Conservation (phyloP, 768 basidiomycete species). For the Boletales sp. region DNA sequence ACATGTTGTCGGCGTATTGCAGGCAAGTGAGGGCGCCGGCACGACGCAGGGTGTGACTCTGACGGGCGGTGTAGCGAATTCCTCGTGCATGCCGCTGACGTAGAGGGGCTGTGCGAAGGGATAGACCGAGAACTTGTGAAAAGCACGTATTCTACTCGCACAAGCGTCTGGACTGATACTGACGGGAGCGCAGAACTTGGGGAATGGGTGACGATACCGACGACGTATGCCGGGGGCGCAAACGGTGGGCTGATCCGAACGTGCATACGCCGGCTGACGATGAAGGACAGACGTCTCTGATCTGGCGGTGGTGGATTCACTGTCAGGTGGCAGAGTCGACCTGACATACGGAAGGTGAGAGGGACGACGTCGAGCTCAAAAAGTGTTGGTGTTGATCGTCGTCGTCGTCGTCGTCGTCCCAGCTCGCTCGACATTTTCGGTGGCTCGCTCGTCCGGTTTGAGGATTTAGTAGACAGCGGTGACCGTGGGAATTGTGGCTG, state of each 20-base stretch:
- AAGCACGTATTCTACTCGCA: slow-evolving; percentile 45
- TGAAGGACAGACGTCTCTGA: slow-evolving; percentile 65
- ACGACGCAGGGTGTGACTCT: slow-evolving; percentile 12
- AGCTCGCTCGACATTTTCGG: slow-evolving; percentile 73
- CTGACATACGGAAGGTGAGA: slow-evolving; percentile 38
- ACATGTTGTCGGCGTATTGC: slow-evolving; percentile 75
- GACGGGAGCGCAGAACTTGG: slow-evolving; percentile 72
- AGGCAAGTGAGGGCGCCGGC: slow-evolving; percentile 44
- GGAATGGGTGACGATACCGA: slow-evolving; percentile 87
- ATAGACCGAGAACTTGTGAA: slow-evolving; percentile 87
- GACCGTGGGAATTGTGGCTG: slow-evolving; percentile 39
- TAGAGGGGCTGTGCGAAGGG: slow-evolving; percentile 95
- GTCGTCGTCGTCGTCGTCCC: too few relatives aligned
- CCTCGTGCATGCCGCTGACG: slow-evolving; percentile 96
- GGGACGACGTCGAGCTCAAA: neutral
- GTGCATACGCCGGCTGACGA: slow-evolving; percentile 1
- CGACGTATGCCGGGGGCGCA: slow-evolving; percentile 97
- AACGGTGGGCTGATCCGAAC: slow-evolving; percentile 49
- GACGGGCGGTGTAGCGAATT: slow-evolving; percentile 89
- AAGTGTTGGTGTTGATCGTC: neutral
- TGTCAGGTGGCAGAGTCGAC: slow-evolving; percentile 76
- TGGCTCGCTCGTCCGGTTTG: slow-evolving; percentile 58
- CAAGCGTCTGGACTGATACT: slow-evolving; percentile 7
- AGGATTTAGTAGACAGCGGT: slow-evolving; percentile 37
- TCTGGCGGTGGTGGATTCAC: slow-evolving; percentile 70